Evolutionary conservation across 2,329 filamentous ascomycete genomes (phyloP).

Genomic region (Lachnellula arida): DNA sequence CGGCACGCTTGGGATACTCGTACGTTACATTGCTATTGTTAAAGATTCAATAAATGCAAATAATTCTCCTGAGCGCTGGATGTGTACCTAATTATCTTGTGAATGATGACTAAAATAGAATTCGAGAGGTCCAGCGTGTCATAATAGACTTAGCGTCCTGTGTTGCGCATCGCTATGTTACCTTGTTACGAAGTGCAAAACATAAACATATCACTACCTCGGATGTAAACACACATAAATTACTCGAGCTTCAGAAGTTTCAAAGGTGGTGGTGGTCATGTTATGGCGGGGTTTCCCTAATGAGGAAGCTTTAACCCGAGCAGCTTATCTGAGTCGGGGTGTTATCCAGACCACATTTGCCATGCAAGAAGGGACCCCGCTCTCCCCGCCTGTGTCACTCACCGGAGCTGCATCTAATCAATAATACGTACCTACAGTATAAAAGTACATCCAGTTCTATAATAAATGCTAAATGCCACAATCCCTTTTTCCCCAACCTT

Average conservation of each 20-base stretch:
- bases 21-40: no score
- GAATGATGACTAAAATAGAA: no score
- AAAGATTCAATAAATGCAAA: no score
- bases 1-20: no score
- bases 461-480: slow-evolving; percentile 9
- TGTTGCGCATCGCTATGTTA: no score
- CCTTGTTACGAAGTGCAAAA: no score
- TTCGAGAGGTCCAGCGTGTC: no score
- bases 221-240: not conserved
- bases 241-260: not conserved
- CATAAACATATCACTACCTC: no score
- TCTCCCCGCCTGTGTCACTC: slow-evolving; percentile 2
- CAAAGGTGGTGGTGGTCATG: not conserved
- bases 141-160: no score
- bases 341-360: slow-evolving; percentile 13
- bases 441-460: not conserved
- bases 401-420: not conserved
- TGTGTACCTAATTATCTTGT: no score
- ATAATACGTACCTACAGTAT: not conserved
- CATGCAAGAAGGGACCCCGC: slow-evolving; percentile 4
- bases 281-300: slow-evolving; percentile 2
- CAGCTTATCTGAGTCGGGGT: slow-evolving; percentile 12
- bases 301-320: slow-evolving; percentile 5
- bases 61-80: no score
- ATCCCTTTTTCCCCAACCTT: slow-evolving; percentile 15